Conservation (phyloP, 192 early-diverging fungal genomes). For the Jimgerdemannia lactiflua region DNA sequence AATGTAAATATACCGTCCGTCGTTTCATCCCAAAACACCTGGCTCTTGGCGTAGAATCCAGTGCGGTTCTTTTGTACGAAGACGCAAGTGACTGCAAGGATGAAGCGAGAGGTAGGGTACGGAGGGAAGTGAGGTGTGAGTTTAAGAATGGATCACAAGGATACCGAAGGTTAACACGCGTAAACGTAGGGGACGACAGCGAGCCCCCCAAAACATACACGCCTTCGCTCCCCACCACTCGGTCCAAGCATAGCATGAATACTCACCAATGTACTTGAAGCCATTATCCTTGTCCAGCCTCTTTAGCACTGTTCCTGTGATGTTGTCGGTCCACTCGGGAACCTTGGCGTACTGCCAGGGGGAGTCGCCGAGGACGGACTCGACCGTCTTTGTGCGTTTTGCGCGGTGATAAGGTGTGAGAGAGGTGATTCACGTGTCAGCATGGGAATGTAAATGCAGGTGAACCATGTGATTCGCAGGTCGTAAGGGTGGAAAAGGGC, state of each 20-base stretch:
- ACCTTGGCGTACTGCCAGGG: constrained; percentile 74
- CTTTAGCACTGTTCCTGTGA: constrained; percentile 66
- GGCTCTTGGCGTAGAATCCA: constrained; percentile 71
- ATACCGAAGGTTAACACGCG: too few species aligned
- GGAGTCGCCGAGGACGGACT: constrained; percentile 62
- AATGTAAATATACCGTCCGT: constrained; percentile 52
- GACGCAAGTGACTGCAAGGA: constrained; percentile 60
- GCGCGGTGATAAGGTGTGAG: background rate
- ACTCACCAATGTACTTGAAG: constrained; percentile 78
- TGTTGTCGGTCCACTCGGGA: constrained; percentile 70
- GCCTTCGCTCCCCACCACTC: background rate
- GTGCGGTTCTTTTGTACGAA: constrained; percentile 85
- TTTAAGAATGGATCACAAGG: too few species aligned
- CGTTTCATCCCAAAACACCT: constrained; percentile 74
- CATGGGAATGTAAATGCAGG: background rate
- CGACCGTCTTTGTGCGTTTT: constrained; percentile 46
- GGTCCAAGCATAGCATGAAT: background rate
- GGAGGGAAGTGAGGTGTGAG: too few species aligned
- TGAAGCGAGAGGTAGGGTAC: constrained; percentile 3
- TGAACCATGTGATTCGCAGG: background rate
- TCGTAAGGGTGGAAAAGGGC: background rate
- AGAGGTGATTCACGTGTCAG: background rate
- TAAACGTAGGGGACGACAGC: too few species aligned
- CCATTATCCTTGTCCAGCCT: constrained; percentile 66
- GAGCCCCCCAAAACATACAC: background rate